Conservation (phyloP, 345 rosid genomes). For the Gossypium turneri region DNA sequence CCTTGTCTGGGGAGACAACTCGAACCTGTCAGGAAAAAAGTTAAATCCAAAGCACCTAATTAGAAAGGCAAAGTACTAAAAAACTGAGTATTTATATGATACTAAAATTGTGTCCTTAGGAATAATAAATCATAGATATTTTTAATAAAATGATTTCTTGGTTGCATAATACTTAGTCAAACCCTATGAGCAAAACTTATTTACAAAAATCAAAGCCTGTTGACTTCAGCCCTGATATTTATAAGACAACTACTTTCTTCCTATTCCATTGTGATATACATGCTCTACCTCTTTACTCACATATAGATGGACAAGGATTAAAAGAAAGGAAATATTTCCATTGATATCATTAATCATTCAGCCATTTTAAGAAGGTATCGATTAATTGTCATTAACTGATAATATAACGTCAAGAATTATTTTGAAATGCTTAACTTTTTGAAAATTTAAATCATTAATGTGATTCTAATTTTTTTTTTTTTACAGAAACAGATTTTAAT, state of each 20-base stretch:
- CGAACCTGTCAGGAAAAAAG: constrained; percentile 55
- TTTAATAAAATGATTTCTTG: neutral
- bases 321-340: neutral
- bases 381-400: neutral
- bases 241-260: neutral
- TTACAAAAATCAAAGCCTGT: neutral
- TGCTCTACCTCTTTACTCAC: neutral
- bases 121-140: neutral
- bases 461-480: neutral
- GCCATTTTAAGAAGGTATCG: neutral
- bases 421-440: neutral
- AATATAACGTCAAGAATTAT: neutral
- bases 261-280: neutral
- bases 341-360: neutral
- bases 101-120: neutral
- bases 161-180: neutral
- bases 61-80: constrained; percentile 1
- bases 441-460: neutral
- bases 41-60: constrained; percentile 15
- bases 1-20: constrained; percentile 98
- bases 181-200: neutral
- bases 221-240: neutral
- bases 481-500: neutral
- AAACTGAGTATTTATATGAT: neutral
- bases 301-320: neutral